Evolutionary conservation across 805 yeast genomes (phyloP).

Genomic region (Starmerella apicola): DNA sequence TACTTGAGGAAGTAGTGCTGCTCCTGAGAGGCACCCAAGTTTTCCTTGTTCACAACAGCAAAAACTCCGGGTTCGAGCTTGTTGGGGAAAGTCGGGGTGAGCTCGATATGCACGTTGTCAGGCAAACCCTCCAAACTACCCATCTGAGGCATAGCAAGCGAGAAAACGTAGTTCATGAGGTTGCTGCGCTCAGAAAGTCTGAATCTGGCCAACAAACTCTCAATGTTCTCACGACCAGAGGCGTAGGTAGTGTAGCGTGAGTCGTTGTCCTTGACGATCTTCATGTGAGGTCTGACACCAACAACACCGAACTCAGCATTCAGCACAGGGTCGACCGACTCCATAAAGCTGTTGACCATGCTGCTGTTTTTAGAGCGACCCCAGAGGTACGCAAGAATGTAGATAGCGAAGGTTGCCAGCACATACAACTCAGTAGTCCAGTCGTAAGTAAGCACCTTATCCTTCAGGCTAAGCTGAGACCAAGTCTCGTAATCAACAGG

Average conservation of each 20-base stretch:
- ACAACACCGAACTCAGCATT: constrained; percentile 64
- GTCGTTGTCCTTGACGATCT: constrained; percentile 49
- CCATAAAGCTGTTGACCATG: constrained; percentile 43
- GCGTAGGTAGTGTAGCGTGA: constrained; percentile 62
- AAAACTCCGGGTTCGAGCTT: constrained; percentile 60
- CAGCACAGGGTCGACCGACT: constrained; percentile 40
- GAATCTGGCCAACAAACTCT: constrained; percentile 47
- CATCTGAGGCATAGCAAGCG: constrained; percentile 45
- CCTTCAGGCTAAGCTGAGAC: constrained; percentile 41
- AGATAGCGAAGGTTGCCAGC: constrained; percentile 37
- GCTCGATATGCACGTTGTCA: constrained; percentile 48
- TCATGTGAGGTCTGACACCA: constrained; percentile 33
- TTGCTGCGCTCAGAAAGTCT: constrained; percentile 72
- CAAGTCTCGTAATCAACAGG: constrained; percentile 32
- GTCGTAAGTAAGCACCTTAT: constrained; percentile 50
- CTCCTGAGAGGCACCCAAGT: constrained; percentile 65
- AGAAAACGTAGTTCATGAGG: constrained; percentile 52
- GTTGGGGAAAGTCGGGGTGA: constrained; percentile 38
- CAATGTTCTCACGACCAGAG: constrained; percentile 74
- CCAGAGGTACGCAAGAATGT: constrained; percentile 38
- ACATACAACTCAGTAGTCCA: constrained; percentile 67
- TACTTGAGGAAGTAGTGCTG: constrained; percentile 71
- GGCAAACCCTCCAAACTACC: constrained; percentile 36
- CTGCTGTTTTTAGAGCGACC: constrained; percentile 52
- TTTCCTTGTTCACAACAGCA: constrained; percentile 73